Percentiles rank a stretch among this genome's conserved stretches.
These are phyloP conservation scores for Prunus salicina DNA, from an alignment of 306 rosid species.

Conservation along the genomic window DNA sequence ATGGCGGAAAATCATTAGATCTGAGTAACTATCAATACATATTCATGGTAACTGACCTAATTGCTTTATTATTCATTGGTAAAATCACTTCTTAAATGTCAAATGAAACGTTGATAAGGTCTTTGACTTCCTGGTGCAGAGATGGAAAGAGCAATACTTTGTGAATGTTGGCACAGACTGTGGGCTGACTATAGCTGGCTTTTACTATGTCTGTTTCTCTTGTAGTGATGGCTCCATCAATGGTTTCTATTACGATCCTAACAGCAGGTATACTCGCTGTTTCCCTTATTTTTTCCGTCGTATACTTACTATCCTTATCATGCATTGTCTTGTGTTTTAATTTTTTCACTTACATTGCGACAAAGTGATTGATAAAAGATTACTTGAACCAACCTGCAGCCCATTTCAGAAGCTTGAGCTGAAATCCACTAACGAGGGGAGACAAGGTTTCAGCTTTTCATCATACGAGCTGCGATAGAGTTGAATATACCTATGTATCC, in stretches of 20 bases:
- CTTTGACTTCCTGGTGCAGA: constrained; percentile 50
- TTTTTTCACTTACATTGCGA: background rate
- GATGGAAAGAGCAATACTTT: constrained; percentile 98
- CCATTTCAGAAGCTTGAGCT: constrained; percentile 97
- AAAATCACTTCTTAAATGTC: background rate
- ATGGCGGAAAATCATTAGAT: constrained; percentile 90
- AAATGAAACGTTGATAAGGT: constrained; percentile 3
- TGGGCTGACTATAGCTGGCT: constrained; percentile 93
- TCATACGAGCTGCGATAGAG: constrained; percentile 71
- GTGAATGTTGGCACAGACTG: constrained; percentile 97
- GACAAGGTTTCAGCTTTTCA: constrained; percentile 83
- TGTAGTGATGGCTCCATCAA: constrained; percentile 92
- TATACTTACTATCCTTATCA: background rate
- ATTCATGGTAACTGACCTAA: constrained; percentile 66
- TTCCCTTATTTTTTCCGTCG: background rate
- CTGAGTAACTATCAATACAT: constrained; percentile 70
- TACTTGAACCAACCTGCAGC: constrained; percentile 53
- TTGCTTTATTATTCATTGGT: background rate
- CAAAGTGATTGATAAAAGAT: constrained; percentile 26
- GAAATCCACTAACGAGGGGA: constrained; percentile 80
- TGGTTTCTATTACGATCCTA: constrained; percentile 92
- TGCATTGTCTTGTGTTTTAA: background rate
- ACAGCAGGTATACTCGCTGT: constrained; percentile 56
- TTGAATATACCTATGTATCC: background rate
- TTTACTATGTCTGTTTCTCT: constrained; percentile 92